These are phyloP conservation scores for Takashimella tepidaria DNA, from an alignment of 1,284 basidiomycete genomes.

Conservation along the genomic window DNA sequence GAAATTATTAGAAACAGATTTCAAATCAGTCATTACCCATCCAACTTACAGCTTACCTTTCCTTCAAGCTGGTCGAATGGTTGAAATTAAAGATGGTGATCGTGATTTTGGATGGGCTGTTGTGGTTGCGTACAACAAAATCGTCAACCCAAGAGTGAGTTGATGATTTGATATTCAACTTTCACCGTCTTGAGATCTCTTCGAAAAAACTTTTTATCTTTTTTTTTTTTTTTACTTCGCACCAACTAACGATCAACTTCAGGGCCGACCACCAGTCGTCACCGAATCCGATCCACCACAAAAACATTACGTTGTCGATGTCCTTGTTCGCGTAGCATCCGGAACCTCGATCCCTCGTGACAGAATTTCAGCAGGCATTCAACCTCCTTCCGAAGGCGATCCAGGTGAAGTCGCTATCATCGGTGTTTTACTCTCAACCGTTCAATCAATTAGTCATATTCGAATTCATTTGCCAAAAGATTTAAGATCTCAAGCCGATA, in stretches of 20 bases:
- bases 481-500: constrained; percentile 65
- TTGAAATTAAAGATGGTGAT: constrained; percentile 79
- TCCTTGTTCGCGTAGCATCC: constrained; percentile 75
- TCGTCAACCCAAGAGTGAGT: constrained; percentile 53
- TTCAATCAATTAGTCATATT: constrained; percentile 81
- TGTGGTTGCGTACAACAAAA: constrained; percentile 85
- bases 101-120: constrained; percentile 96
- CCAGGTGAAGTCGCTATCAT: constrained; percentile 81
- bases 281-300: constrained; percentile 65
- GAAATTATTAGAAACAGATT: constrained; percentile 77
- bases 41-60: constrained; percentile 91
- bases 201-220: neutral
- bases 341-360: constrained; percentile 65
- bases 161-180: neutral
- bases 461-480: constrained; percentile 88
- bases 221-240: neutral
- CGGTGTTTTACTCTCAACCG: constrained; percentile 79
- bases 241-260: neutral
- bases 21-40: constrained; percentile 87
- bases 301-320: constrained; percentile 88
- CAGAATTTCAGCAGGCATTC: constrained; percentile 58
- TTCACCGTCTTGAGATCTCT: neutral
- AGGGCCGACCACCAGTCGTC: constrained; percentile 35
- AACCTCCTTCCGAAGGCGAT: constrained; percentile 64
- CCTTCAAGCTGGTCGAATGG: constrained; percentile 83